Conservation (phyloP, 2,329 filamentous ascomycete species). For the Macrophomina phaseolina region DNA sequence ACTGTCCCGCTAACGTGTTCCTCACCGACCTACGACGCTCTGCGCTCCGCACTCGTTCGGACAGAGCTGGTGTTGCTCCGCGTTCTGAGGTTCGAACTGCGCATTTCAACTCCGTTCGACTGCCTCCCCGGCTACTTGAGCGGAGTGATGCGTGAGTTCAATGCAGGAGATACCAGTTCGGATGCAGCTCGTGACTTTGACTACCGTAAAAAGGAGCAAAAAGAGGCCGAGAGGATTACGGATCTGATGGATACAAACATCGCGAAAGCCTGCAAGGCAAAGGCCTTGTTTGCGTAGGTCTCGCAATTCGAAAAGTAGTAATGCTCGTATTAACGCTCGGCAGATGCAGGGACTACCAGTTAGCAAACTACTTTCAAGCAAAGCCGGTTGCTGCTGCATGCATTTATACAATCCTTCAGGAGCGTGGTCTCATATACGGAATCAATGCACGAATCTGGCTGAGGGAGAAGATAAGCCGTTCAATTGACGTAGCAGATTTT, state of each 20-base stretch:
- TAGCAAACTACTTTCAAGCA: constrained; percentile 39
- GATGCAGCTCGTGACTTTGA: constrained; percentile 31
- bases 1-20: constrained; percentile 35
- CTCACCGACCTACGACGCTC: constrained; percentile 40
- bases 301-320: neutral
- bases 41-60: constrained; percentile 41
- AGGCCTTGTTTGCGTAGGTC: constrained; percentile 33
- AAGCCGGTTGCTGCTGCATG: constrained; percentile 39
- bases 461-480: constrained; percentile 27
- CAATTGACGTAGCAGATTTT: constrained; percentile 29
- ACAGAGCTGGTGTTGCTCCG: constrained; percentile 41
- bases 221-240: constrained; percentile 37
- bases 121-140: constrained; percentile 40
- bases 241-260: constrained; percentile 35
- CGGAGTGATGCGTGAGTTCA: constrained; percentile 31
- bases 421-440: constrained; percentile 14
- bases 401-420: constrained; percentile 28
- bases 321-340: too few relatives aligned
- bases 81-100: constrained; percentile 42
- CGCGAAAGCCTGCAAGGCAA: constrained; percentile 33
- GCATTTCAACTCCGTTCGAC: constrained; percentile 39
- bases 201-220: constrained; percentile 32
- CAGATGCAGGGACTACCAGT: constrained; percentile 36
- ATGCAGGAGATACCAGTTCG: constrained; percentile 29
- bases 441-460: constrained; percentile 21